Base-by-base conservation (phyloP, 371 early-diverging fungal species). In the Mortierella sp. region DNA sequence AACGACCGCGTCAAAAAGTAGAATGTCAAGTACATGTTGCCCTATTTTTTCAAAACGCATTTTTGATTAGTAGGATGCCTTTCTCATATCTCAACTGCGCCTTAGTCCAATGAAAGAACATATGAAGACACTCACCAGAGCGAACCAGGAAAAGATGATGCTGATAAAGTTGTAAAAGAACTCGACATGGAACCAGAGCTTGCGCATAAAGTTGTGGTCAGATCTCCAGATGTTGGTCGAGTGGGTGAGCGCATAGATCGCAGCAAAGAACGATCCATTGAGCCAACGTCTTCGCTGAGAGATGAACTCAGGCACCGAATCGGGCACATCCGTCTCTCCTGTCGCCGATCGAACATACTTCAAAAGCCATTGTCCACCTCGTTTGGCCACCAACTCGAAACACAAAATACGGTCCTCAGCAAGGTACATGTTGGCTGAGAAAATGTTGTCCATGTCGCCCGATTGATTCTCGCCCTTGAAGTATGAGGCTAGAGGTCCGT, bases 211-310 rank as follows among this genome's bases (percentile, higher is more conserved):
- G 72, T 89, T 89, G 83, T 96, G 96, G 50, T 92, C 90, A 2
- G 95, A 93, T 44, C 93, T 83, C 88, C 93, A 93, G 79, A 98
- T 93, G 74, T 94, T 91, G 70, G 90, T 89, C 90, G 93, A 97
- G 83, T 98, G 95, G 19, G 90, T 91, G 54, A 96, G 76, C 6
- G 97, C 94, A 85, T 98, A 96, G 57, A 98, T 91, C 26, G 94
- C 94, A 5, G 98, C 98, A 92, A 98, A 98, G 92, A 97, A 96
- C 6, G 96, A 96, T 31, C 98, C 98, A 87, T 98, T 98, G 69
- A 98, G 89, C 98, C 98, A 98, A 61, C 98, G 93, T 75, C 98
- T 93, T 79, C 98, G 93, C 88, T 98, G 98, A 5, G 96, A 95
- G 72, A 98, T 96, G 64, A 97, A 96, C 80, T 98, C 98, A 48